Evolutionary conservation across 148 eudicot genomes (phyloP).

Genomic region (Vaccinium darrowii): DNA sequence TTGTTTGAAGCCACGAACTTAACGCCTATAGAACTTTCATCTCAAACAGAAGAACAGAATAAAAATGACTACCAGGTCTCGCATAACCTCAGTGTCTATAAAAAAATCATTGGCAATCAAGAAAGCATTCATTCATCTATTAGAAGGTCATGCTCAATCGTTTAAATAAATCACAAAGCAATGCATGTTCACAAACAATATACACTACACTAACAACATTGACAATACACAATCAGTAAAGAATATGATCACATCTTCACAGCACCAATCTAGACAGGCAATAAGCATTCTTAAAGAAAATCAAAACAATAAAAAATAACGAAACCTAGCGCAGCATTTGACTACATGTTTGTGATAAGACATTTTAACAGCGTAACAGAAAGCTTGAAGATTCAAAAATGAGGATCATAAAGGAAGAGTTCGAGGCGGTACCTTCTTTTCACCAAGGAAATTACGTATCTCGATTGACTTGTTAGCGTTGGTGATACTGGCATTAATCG

Average conservation of each 20-base stretch:
- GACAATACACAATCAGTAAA: no score
- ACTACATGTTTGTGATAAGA: no score
- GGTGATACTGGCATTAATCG: slow-evolving; percentile 59
- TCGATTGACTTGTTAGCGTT: slow-evolving; percentile 38
- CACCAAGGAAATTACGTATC: slow-evolving; percentile 69
- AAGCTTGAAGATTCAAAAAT: not conserved
- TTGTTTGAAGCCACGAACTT: not conserved
- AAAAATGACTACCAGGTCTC: not conserved
- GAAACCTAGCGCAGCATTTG: no score
- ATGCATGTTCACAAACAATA: no score
- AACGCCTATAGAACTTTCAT: not conserved
- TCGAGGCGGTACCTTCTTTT: slow-evolving; percentile 46
- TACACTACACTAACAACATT: no score
- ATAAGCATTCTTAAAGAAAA: no score
- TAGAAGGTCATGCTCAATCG: not conserved
- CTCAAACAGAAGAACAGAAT: not conserved
- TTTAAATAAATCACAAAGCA: no score
- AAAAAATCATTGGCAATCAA: not conserved
- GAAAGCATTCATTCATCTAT: not conserved
- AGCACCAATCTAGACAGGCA: no score
- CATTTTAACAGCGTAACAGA: not conserved
- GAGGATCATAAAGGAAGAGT: not conserved
- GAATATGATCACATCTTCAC: no score
- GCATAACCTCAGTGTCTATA: not conserved
- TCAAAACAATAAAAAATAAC: no score